These are phyloP conservation scores for Geoglossum glabrum DNA, from an alignment of 495 filamentous ascomycete genomes.

Conservation along the genomic window DNA sequence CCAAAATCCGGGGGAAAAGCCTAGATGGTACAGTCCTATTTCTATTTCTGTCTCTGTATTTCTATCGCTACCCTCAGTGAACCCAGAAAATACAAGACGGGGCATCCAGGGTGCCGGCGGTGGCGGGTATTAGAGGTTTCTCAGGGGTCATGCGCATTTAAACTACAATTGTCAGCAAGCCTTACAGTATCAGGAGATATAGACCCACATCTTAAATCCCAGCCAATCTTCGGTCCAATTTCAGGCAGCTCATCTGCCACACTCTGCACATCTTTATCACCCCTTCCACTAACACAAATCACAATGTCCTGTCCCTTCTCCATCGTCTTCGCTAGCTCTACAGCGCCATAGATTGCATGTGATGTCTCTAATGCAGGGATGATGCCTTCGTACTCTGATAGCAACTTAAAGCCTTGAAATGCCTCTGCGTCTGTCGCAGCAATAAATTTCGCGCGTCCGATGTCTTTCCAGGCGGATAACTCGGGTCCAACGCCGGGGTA, in stretches of 20 bases:
- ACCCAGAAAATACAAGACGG: too few species aligned
- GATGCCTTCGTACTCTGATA: conserved; percentile 79
- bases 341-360: conserved; percentile 75
- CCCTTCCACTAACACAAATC: conserved; percentile 81
- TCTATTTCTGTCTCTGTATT: too few species aligned
- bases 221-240: conserved; percentile 79
- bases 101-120: too few species aligned
- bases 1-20: too few species aligned
- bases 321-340: conserved; percentile 86
- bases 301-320: conserved; percentile 72
- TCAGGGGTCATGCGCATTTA: not conserved
- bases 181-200: not conserved
- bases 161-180: not conserved
- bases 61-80: too few species aligned
- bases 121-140: too few species aligned
- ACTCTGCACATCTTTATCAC: conserved; percentile 97
- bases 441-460: conserved; percentile 63
- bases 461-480: conserved; percentile 82
- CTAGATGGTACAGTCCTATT: too few species aligned
- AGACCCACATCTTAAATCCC: conserved; percentile 60
- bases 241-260: conserved; percentile 85
- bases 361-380: conserved; percentile 89
- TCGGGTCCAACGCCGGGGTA: conserved; percentile 96
- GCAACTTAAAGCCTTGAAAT: conserved; percentile 67
- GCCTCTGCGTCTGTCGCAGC: conserved; percentile 85